A percentile compares a stretch with the other conserved stretches of the same genome.
These are phyloP conservation scores for Chytriomyces sp. DNA, from an alignment of 192 early-diverging fungal species.

Conservation along the genomic window DNA sequence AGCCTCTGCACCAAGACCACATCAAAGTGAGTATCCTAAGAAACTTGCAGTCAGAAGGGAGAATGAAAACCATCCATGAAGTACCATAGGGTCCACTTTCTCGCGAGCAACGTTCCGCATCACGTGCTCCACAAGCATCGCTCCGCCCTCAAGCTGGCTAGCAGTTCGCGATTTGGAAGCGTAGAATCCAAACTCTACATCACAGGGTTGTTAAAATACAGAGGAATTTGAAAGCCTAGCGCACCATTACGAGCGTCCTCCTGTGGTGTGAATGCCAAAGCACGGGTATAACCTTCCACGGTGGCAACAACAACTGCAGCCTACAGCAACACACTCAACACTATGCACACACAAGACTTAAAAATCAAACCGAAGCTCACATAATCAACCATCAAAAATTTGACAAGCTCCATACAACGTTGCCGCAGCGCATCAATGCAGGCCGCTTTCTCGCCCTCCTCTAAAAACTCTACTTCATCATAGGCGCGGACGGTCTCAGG, in stretches of 20 bases:
- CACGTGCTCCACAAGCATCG: not conserved
- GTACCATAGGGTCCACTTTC: not conserved
- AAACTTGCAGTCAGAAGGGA: not conserved
- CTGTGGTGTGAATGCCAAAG: no score
- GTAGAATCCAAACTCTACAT: not conserved
- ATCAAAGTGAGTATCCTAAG: not conserved
- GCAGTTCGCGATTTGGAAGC: not conserved
- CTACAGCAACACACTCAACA: not conserved
- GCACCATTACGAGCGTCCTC: no score
- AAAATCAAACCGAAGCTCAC: not conserved
- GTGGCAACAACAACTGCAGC: not conserved
- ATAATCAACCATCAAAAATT: not conserved
- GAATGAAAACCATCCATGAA: not conserved
- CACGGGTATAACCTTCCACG: not conserved
- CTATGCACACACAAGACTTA: not conserved
- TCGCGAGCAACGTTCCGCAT: not conserved
- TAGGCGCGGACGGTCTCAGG: slow-evolving; percentile 14
- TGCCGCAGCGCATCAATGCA: slow-evolving; percentile 4
- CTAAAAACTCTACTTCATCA: slow-evolving; percentile 34
- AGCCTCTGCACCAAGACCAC: not conserved
- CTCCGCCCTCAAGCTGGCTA: not conserved
- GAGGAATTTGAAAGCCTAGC: no score
- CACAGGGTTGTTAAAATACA: not conserved
- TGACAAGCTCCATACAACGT: slow-evolving; percentile 25
- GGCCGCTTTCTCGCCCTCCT: slow-evolving; percentile 2